A percentile compares a stretch with the other conserved stretches of the same genome.
Conservation (phyloP, 805 yeast genomes). For the Nakazawaea populi region DNA sequence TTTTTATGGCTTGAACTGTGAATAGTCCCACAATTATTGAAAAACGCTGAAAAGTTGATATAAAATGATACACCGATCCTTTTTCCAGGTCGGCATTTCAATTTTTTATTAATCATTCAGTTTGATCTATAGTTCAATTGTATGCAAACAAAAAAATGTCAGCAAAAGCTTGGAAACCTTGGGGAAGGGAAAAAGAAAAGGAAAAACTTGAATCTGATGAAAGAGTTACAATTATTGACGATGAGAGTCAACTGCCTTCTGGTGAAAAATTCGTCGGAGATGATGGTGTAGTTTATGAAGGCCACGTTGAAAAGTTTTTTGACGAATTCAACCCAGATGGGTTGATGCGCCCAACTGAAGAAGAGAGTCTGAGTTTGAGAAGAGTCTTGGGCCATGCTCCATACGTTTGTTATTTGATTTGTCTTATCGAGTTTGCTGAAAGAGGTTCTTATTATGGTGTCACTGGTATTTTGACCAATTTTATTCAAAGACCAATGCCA, state of each 20-base stretch:
- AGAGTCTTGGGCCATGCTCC: constrained; percentile 42
- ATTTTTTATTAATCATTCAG: background rate
- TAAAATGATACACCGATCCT: too few species aligned
- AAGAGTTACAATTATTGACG: background rate
- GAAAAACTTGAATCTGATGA: background rate
- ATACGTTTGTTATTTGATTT: constrained; percentile 43
- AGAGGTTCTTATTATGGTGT: constrained; percentile 50
- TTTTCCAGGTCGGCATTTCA: background rate
- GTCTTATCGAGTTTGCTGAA: constrained; percentile 45
- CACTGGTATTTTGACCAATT: constrained; percentile 37
- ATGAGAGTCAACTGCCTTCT: background rate
- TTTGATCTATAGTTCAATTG: background rate
- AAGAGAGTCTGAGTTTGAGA: constrained; percentile 26
- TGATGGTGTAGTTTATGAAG: constrained; percentile 10
- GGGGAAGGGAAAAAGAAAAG: constrained; percentile 1
- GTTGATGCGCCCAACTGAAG: constrained; percentile 18
- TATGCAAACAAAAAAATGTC: too few species aligned
- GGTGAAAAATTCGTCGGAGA: constrained; percentile 3
- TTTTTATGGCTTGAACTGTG: too few species aligned
- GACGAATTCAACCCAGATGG: constrained; percentile 27
- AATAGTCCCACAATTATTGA: too few species aligned
- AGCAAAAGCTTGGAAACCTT: background rate
- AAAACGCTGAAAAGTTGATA: too few species aligned
- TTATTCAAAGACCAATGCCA: constrained; percentile 48
- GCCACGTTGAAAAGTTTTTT: constrained; percentile 13